Evolutionary conservation across 129 eudicot genomes (phyloP).

Genomic region (Chrysanthemum seticuspe): DNA sequence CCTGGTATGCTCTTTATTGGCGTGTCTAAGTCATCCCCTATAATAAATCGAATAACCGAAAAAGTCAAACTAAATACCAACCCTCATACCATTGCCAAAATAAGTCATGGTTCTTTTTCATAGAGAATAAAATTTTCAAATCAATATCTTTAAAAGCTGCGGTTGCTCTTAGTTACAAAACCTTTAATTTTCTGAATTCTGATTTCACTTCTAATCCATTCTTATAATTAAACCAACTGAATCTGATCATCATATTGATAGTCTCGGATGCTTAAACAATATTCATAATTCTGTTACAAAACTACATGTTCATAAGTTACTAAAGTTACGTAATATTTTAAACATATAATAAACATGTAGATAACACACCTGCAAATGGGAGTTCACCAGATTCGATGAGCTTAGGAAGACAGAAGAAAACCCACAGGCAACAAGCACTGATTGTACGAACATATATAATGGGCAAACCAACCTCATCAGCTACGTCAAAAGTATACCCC

Average conservation of each 20-base stretch:
- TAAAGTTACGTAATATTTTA: too few relatives aligned
- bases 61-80: background rate
- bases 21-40: constrained; percentile 45
- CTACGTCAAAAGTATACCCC: constrained; percentile 45
- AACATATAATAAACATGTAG: background rate
- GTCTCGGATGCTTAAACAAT: too few relatives aligned
- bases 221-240: too few relatives aligned
- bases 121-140: too few relatives aligned
- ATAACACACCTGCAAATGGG: constrained; percentile 50
- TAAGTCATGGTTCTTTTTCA: too few relatives aligned
- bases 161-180: too few relatives aligned
- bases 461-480: constrained; percentile 50
- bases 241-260: too few relatives aligned
- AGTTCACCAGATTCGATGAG: constrained; percentile 59
- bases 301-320: too few relatives aligned
- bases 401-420: constrained; percentile 43
- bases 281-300: too few relatives aligned
- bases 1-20: constrained; percentile 45
- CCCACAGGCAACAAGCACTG: constrained; percentile 69
- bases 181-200: too few relatives aligned
- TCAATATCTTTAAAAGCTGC: too few relatives aligned
- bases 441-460: constrained; percentile 49
- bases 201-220: too few relatives aligned
- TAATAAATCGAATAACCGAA: background rate
- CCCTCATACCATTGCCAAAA: background rate